These are phyloP conservation scores for sunflower (Helianthus annuus) DNA, from an alignment of 129 eudicot genomes.

Conservation along the genomic window HanXRQr2.0-SUNRISE NC_035449.2:10978257-10978756, in stretches of 20 bases:
- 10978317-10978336: neutral
- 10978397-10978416: neutral
- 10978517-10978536: neutral
- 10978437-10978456: slow-evolving; percentile 12
- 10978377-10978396: slow-evolving; percentile 15
- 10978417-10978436: slow-evolving; percentile 11
- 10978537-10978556: slow-evolving; percentile 21
- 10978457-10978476: slow-evolving; percentile 13
- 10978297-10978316: too few species aligned
- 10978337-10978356: neutral
- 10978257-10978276: neutral
- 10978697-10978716: slow-evolving; percentile 43
- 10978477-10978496: neutral
- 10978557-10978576: neutral
- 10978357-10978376: neutral
- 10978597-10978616: neutral
- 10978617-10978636: slow-evolving; percentile 12
- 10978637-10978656: slow-evolving; percentile 50
- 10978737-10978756: slow-evolving; percentile 43
- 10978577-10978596: neutral
- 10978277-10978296: neutral
- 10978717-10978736: slow-evolving; percentile 25
- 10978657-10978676: slow-evolving; percentile 88
- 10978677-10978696: slow-evolving; percentile 58
- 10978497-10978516: slow-evolving; percentile 6